Percentiles rank a stretch among this genome's conserved stretches.
phyloP scores from a whole-genome alignment of 257 asterid genomes.

The Catharanthus roseus region DNA sequence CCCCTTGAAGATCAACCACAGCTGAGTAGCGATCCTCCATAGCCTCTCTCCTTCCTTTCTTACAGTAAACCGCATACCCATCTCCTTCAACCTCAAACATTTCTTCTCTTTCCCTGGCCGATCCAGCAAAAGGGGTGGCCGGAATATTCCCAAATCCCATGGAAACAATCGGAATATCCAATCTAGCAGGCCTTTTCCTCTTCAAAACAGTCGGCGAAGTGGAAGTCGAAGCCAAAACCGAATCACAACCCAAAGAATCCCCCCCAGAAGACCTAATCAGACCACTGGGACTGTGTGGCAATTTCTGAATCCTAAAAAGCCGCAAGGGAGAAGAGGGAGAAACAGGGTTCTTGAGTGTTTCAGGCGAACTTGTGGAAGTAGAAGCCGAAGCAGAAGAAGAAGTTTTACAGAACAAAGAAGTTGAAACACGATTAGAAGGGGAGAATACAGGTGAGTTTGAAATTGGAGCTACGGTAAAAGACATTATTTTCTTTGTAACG shows the following conservation, averaged over 20 bases:
- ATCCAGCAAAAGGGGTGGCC: constrained; percentile 20
- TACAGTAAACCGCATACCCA: constrained; percentile 73
- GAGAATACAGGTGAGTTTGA: constrained; percentile 64
- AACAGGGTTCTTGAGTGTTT: constrained; percentile 23
- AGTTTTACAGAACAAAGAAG: constrained; percentile 26
- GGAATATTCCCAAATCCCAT: constrained; percentile 21
- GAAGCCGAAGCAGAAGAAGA: constrained; percentile 23
- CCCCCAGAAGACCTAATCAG: constrained; percentile 36
- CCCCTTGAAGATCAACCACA: constrained; percentile 39
- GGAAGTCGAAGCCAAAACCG: constrained; percentile 19
- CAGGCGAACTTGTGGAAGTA: constrained; percentile 34
- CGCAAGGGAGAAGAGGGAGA: constrained; percentile 51
- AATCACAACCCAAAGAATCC: constrained; percentile 27
- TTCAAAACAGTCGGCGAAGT: constrained; percentile 23
- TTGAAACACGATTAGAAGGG: constrained; percentile 24
- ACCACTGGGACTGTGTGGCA: constrained; percentile 34
- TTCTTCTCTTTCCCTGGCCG: constrained; percentile 25
- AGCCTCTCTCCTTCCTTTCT: constrained; percentile 67
- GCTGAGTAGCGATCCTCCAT: constrained; percentile 91
- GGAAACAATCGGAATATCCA: constrained; percentile 33
- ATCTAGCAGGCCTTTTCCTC: constrained; percentile 37
- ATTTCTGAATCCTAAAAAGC: constrained; percentile 47
- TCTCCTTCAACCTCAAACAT: constrained; percentile 63
- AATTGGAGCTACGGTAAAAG: constrained; percentile 54
- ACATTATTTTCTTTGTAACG: constrained; percentile 28